These are phyloP conservation scores for Psilocybe cyanescens DNA, from an alignment of 768 basidiomycete genomes.

Conservation along the genomic window DNA sequence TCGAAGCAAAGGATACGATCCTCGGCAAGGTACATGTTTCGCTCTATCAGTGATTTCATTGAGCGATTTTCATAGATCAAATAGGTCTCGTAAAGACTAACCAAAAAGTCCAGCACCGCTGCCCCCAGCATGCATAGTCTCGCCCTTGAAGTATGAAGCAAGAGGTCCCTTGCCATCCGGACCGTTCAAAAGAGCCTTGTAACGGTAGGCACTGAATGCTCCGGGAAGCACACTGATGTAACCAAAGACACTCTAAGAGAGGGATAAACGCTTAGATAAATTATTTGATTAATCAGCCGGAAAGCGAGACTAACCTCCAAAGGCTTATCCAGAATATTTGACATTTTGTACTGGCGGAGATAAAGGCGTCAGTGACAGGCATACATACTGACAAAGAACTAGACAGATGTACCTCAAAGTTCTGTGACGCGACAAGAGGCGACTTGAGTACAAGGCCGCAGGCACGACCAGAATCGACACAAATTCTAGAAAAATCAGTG, in stretches of 20 bases:
- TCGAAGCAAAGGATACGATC: conserved; percentile 93
- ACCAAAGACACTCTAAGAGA: conserved; percentile 71
- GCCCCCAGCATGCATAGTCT: conserved; percentile 74
- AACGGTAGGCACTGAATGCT: conserved; percentile 91
- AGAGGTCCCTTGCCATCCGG: conserved; percentile 89
- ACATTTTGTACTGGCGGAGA: conserved; percentile 81
- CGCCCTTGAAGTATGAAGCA: conserved; percentile 93
- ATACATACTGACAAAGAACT: neutral
- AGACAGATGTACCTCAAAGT: conserved; percentile 69
- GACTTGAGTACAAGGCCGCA: conserved; percentile 74
- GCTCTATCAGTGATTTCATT: conserved; percentile 38
- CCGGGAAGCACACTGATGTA: conserved; percentile 90
- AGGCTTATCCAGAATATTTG: conserved; percentile 95
- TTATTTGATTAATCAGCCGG: neutral
- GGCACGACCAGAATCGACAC: conserved; percentile 77
- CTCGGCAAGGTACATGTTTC: conserved; percentile 93
- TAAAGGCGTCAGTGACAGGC: conserved; percentile 5
- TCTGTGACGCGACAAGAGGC: conserved; percentile 90
- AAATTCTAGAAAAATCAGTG: conserved; percentile 53
- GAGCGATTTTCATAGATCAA: conserved; percentile 5
- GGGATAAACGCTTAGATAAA: neutral
- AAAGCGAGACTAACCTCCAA: conserved; percentile 62
- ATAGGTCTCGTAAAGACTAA: conserved; percentile 24
- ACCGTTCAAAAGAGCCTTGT: conserved; percentile 85
- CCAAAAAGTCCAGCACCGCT: conserved; percentile 73